phyloP scores from a whole-genome alignment of 805 yeast species.

The Yamadazyma takamatsuzukensis region DNA sequence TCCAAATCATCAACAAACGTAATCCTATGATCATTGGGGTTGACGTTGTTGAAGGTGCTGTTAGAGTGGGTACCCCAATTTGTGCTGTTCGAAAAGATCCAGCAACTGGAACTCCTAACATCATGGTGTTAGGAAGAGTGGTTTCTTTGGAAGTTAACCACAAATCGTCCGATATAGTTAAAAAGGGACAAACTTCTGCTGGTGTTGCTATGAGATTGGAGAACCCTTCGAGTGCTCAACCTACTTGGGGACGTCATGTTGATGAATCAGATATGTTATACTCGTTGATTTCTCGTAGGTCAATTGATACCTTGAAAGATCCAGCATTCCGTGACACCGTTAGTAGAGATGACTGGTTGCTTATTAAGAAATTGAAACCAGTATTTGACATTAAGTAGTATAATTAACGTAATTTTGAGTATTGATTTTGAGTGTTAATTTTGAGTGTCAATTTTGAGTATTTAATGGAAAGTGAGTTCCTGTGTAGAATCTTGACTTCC shows the following conservation, averaged over 20 bases:
- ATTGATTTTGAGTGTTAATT: too few relatives aligned
- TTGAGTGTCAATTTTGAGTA: too few relatives aligned
- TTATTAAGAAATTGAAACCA: slow-evolving; percentile 83
- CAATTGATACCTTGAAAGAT: slow-evolving; percentile 96
- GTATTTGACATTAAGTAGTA: slow-evolving; percentile 73
- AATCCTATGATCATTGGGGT: slow-evolving; percentile 99
- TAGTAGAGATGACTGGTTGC: slow-evolving; percentile 91
- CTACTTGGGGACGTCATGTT: slow-evolving; percentile 98
- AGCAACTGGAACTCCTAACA: slow-evolving; percentile 66
- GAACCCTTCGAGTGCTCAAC: slow-evolving; percentile 87
- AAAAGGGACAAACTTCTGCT: slow-evolving; percentile 93
- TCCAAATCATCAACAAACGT: slow-evolving; percentile 96
- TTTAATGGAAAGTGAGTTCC: too few relatives aligned
- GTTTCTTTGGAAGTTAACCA: slow-evolving; percentile 95
- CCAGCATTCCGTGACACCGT: slow-evolving; percentile 96
- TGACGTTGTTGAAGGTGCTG: slow-evolving; percentile 87
- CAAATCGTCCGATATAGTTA: slow-evolving; percentile 70
- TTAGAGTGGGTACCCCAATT: slow-evolving; percentile 91
- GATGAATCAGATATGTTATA: slow-evolving; percentile 88
- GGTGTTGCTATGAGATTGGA: slow-evolving; percentile 99
- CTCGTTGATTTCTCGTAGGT: slow-evolving; percentile 84
- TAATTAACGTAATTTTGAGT: slow-evolving; percentile 1
- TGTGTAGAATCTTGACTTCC: too few relatives aligned
- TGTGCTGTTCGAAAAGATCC: slow-evolving; percentile 92
- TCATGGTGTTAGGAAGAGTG: slow-evolving; percentile 81